Evolutionary conservation across 306 rosid genomes (phyloP), one percentile per base, ranked within the genome.

Genomic region (Quercus parvula): DNA sequence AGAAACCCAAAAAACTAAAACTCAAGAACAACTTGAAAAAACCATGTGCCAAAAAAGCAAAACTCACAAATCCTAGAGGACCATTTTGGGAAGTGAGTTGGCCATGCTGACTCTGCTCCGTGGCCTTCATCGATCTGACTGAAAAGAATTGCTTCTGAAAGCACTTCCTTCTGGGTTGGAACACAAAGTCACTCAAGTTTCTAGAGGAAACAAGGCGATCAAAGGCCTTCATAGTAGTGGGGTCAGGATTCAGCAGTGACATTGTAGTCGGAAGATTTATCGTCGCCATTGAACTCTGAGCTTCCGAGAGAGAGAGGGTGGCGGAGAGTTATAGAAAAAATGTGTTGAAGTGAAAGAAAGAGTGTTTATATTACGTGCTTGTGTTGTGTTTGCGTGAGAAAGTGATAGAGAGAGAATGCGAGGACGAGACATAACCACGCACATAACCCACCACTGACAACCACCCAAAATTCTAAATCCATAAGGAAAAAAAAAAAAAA

Each of bases 261-360:
- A 84, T 64, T 77, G 81, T 79, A 19, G 88, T 72, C n/a, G 89
- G 78, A 76, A 87, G 75, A 78, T 83, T 75, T 28, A 85, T 75
- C 64, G 92, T 81, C 75, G 91, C 89, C 98, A 91, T 92, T 4
- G 54, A 44, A 19, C 76, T 68, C 76, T 62, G 17, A 54, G 73
- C 71, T 66, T 81, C 24, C 24, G 24, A 22, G 24, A 22, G 24
- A 22, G 38, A 78, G 59, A 71, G 61, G 33, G 71, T 24, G 28
- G 25, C 55, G 38, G 77, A 54, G 83, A 20, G 52, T 28, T 17
- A 17, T 19, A 18, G 4, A 8, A 38, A 75, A 52, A 75, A 52
- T 38, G 46, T 2, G 31, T 64, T 59, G 11, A 22, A 22, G 24
- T 22, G 24, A 22, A 22, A 22, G 24, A 22, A 22, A 22, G 24